A percentile compares a stretch with the other conserved stretches of the same genome.
These are phyloP conservation scores for Colletotrichum chrysophilum DNA, from an alignment of 2,329 filamentous ascomycete genomes.

Conservation along the genomic window DNA sequence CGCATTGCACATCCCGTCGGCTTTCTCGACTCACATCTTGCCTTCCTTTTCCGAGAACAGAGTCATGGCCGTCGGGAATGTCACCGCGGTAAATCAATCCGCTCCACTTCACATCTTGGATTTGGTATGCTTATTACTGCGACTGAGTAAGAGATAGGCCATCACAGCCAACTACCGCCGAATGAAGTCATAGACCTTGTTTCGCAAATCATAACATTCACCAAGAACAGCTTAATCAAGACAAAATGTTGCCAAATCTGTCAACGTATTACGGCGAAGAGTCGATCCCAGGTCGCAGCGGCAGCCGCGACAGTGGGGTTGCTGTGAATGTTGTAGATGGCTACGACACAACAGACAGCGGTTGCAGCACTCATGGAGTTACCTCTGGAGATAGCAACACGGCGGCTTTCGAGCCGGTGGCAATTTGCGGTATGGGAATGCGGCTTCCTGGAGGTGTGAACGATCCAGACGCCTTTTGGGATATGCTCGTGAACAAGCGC, in stretches of 20 bases:
- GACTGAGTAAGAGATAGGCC: fast-evolving
- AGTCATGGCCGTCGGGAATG: neutral
- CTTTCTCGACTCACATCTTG: fast-evolving
- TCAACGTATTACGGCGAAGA: neutral
- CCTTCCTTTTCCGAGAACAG: neutral
- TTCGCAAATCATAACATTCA: neutral
- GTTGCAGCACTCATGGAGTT: neutral
- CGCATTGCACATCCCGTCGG: neutral
- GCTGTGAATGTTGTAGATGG: neutral
- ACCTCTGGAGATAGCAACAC: neutral
- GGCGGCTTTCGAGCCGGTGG: neutral
- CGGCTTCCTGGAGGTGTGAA: neutral
- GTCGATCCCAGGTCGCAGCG: neutral
- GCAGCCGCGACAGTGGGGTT: neutral
- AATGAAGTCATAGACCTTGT: neutral
- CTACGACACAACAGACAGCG: neutral
- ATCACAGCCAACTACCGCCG: neutral
- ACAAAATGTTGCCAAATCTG: neutral
- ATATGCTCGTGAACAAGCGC: neutral
- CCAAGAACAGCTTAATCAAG: neutral
- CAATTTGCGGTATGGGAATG: conserved; percentile 3
- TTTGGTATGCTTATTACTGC: fast-evolving
- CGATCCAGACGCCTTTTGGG: neutral
- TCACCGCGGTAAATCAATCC: neutral
- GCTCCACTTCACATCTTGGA: neutral